Evolutionary conservation across 306 rosid genomes (phyloP).

Genomic region (Pachyrhizus erosus): DNA sequence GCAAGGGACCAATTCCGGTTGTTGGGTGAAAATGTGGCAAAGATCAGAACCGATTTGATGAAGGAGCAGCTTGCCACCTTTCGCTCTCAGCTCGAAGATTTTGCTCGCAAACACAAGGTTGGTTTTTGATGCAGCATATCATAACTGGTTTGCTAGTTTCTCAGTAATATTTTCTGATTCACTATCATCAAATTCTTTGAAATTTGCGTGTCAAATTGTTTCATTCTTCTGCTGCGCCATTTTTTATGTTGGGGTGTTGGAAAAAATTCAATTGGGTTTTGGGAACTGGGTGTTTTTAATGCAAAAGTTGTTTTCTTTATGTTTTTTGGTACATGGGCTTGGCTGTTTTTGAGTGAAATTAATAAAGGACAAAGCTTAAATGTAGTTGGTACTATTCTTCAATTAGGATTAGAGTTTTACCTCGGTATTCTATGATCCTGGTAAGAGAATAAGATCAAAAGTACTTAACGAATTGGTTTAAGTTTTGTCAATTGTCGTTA

Average conservation of each 20-base stretch:
- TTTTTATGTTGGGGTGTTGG: constrained; percentile 32
- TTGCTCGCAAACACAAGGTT: constrained; percentile 96
- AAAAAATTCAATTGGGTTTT: not conserved
- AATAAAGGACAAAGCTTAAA: not conserved
- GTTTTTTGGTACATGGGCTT: not conserved
- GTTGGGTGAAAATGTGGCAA: constrained; percentile 94
- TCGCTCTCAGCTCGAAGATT: constrained; percentile 93
- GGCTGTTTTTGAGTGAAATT: not conserved
- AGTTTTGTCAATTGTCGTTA: not conserved
- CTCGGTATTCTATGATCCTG: not conserved
- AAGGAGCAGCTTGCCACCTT: constrained; percentile 93
- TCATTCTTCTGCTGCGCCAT: not conserved
- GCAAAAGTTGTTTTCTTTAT: constrained; percentile 8
- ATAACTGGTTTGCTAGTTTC: not conserved
- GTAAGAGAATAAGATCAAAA: not conserved
- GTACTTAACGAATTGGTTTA: not conserved
- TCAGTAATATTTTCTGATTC: not conserved
- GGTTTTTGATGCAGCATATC: not conserved
- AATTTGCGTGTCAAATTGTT: not conserved
- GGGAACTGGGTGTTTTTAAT: not conserved
- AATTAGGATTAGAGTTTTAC: not conserved
- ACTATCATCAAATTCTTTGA: not conserved
- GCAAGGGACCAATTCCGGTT: constrained; percentile 89
- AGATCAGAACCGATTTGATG: constrained; percentile 90
- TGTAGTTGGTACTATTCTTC: not conserved